These are phyloP conservation scores for Pseudogymnoascus sp. DNA, from an alignment of 2,329 filamentous ascomycete species.

Conservation along the genomic window DNA sequence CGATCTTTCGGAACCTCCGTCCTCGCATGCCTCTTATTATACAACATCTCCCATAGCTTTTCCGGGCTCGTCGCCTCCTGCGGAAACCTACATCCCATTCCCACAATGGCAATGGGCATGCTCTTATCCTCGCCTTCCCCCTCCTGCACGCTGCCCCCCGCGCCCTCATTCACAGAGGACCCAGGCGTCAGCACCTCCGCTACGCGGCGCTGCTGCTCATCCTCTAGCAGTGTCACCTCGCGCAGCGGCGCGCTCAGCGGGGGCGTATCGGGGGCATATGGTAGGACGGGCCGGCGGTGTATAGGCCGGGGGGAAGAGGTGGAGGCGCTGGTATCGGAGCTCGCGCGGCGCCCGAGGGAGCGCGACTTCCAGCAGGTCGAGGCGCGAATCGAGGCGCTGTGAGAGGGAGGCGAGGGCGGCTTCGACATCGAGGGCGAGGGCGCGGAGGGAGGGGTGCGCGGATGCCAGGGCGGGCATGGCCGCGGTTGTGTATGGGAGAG, in stretches of 20 bases:
- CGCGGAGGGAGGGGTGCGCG: neutral
- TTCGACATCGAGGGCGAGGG: neutral
- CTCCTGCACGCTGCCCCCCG: neutral
- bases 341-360: neutral
- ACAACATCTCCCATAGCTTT: slow-evolving; percentile 35
- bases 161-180: neutral
- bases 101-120: slow-evolving; percentile 31
- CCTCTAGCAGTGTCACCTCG: neutral
- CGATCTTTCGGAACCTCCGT: slow-evolving; percentile 29
- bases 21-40: slow-evolving; percentile 33
- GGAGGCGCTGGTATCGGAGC: neutral
- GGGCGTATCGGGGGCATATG: neutral
- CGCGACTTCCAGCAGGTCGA: neutral
- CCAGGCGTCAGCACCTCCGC: neutral
- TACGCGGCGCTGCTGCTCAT: neutral
- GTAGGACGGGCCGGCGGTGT: neutral
- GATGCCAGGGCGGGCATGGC: neutral
- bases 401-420: neutral
- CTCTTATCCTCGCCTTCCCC: neutral
- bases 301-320: neutral
- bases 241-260: neutral
- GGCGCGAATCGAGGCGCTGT: neutral
- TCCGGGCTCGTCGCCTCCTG: slow-evolving; percentile 32
- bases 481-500: neutral
- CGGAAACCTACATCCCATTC: slow-evolving; percentile 33